phyloP scores from a whole-genome alignment of 2,329 filamentous ascomycete genomes.

The Ceratocystis cubensis region DNA sequence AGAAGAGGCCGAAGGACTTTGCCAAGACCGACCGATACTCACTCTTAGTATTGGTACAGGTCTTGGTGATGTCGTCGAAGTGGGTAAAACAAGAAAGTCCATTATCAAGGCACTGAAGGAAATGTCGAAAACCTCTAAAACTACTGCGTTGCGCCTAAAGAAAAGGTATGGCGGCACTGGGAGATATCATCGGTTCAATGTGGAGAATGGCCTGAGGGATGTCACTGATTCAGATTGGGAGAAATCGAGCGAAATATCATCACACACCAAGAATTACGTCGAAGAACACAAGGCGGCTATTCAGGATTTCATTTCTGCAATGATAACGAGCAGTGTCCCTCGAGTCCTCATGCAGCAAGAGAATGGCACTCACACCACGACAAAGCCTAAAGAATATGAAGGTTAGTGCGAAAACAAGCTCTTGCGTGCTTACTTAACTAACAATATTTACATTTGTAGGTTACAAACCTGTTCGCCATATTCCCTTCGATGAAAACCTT shows the following conservation, averaged over 20 bases:
- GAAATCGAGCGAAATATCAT: constrained; percentile 20
- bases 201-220: constrained; percentile 25
- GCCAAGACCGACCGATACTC: constrained; percentile 19
- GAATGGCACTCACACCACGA: too few species aligned
- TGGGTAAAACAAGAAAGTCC: constrained; percentile 19
- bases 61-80: constrained; percentile 22
- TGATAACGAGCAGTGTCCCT: not conserved
- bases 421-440: not conserved
- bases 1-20: constrained; percentile 23
- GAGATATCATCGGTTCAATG: constrained; percentile 26
- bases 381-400: not conserved
- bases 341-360: too few species aligned
- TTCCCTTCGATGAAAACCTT: not conserved
- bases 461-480: not conserved
- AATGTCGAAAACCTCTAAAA: not conserved
- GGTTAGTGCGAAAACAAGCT: not conserved
- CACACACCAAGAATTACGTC: constrained; percentile 24
- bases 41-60: constrained; percentile 26
- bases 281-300: constrained; percentile 8
- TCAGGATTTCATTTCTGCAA: not conserved
- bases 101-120: not conserved
- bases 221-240: constrained; percentile 25
- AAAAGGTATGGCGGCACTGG: constrained; percentile 21
- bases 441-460: not conserved
- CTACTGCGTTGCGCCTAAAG: not conserved